Evolutionary conservation across 176 grass and related monocot species (phyloP).

Genomic region (Rhynchospora pubera): DNA sequence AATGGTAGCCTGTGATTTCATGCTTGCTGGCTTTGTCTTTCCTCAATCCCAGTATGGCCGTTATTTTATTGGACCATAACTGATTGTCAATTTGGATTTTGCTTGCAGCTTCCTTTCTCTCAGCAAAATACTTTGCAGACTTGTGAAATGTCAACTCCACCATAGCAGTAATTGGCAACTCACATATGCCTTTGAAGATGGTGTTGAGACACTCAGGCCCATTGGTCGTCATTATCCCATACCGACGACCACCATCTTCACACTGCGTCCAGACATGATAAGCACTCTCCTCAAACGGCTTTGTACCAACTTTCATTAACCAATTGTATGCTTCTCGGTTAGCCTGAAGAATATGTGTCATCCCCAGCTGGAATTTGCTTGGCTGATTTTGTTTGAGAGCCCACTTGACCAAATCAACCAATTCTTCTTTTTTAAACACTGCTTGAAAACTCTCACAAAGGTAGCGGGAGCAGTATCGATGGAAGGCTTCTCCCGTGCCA

Average conservation of each 20-base stretch:
- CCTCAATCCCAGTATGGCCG: not conserved
- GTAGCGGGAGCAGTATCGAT: slow-evolving; percentile 11
- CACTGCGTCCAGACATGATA: slow-evolving; percentile 11
- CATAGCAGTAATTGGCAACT: slow-evolving; percentile 15
- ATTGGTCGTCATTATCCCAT: slow-evolving; percentile 9
- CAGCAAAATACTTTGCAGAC: slow-evolving; percentile 7
- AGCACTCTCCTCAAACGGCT: slow-evolving; percentile 4
- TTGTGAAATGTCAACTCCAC: slow-evolving; percentile 9
- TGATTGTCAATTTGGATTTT: slow-evolving; percentile 10
- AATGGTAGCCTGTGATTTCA: slow-evolving; percentile 14
- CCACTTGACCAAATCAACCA: slow-evolving; percentile 7
- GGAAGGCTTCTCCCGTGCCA: not conserved
- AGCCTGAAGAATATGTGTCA: slow-evolving; percentile 4
- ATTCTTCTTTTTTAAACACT: slow-evolving; percentile 9
- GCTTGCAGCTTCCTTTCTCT: not conserved
- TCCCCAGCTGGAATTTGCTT: slow-evolving; percentile 2
- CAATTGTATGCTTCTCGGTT: slow-evolving; percentile 7
- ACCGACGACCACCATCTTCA: slow-evolving; percentile 1
- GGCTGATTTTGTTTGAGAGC: slow-evolving; percentile 14
- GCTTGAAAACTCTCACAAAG: slow-evolving; percentile 13
- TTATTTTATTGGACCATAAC: slow-evolving; percentile 15
- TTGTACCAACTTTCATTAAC: slow-evolving; percentile 10
- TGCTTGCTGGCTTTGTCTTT: slow-evolving; percentile 11
- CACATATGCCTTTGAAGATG: slow-evolving; percentile 14
- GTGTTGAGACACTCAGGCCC: not conserved